A percentile compares a stretch with the other conserved stretches of the same genome.
Evolutionary conservation across 2,329 filamentous ascomycete species (phyloP).

Genomic region (Arthrobotrys conoides): DNA sequence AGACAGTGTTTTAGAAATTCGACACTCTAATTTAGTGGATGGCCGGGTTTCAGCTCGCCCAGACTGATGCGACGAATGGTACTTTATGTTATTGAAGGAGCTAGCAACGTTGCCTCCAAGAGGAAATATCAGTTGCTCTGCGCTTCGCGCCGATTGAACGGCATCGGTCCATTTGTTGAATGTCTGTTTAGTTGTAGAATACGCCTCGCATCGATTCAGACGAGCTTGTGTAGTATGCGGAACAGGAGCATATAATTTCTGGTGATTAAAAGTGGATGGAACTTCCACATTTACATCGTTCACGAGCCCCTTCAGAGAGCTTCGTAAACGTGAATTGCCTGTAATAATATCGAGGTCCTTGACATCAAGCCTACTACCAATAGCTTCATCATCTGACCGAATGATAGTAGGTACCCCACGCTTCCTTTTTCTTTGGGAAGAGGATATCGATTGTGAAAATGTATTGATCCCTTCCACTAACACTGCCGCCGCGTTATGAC

Average conservation of each 20-base stretch:
- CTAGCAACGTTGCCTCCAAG: conserved; percentile 78
- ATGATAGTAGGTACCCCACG: conserved; percentile 15
- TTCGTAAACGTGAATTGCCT: conserved; percentile 63
- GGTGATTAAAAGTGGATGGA: conserved; percentile 64
- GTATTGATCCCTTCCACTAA: conserved; percentile 23
- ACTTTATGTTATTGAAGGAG: conserved; percentile 61
- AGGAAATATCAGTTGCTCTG: conserved; percentile 91
- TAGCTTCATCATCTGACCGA: not conserved
- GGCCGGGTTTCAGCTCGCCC: not conserved
- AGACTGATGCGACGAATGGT: not conserved
- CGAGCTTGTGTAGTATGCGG: conserved; percentile 88
- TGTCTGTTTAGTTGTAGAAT: conserved; percentile 91
- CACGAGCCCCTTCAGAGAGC: conserved; percentile 64
- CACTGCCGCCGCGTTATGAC: not conserved
- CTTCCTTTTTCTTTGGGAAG: conserved; percentile 40
- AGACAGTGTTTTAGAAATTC: conserved; percentile 20
- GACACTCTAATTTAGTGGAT: conserved; percentile 20
- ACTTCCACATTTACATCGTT: not conserved
- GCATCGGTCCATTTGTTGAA: conserved; percentile 93
- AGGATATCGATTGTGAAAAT: conserved; percentile 28
- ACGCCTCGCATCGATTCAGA: conserved; percentile 84
- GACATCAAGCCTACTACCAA: not conserved
- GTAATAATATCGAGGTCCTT: conserved; percentile 22
- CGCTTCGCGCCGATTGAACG: conserved; percentile 91
- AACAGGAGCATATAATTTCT: conserved; percentile 84